These are phyloP conservation scores for Aspergillus sp. DNA, from an alignment of 2,329 filamentous ascomycete species.

Conservation along the genomic window DNA sequence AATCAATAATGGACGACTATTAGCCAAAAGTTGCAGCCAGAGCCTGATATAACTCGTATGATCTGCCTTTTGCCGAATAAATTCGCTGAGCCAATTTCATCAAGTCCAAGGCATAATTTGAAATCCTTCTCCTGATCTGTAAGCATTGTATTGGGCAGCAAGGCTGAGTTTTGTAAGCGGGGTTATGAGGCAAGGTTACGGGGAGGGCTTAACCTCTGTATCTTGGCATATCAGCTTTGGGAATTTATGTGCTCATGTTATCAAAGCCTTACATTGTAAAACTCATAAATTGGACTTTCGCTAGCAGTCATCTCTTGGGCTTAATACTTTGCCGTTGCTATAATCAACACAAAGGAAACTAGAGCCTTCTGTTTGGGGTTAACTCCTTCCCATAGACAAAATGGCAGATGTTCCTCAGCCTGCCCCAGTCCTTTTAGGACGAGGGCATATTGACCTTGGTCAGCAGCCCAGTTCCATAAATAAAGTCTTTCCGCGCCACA, in stretches of 20 bases:
- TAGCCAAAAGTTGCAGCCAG: background rate
- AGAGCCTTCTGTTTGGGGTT: background rate
- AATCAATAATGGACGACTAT: background rate
- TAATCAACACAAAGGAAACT: background rate
- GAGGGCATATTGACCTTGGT: background rate
- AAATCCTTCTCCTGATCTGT: background rate
- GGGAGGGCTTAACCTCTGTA: background rate
- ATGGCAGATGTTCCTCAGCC: background rate
- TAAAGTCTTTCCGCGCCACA: background rate
- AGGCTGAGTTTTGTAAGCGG: background rate
- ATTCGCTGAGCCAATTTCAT: background rate
- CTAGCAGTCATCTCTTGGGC: background rate
- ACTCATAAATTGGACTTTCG: background rate
- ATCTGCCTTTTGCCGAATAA: background rate
- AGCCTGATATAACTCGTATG: background rate
- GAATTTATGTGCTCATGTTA: background rate
- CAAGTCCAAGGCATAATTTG: background rate
- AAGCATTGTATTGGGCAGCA: background rate
- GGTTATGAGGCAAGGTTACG: background rate
- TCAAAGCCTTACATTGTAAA: background rate
- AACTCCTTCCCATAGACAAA: background rate
- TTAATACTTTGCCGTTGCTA: background rate
- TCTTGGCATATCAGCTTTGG: background rate
- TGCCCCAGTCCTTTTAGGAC: background rate
- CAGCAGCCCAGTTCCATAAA: background rate